Evolutionary conservation across 306 rosid genomes (phyloP), one percentile per base, ranked within the genome.

Genomic region (Purshia tridentata): DNA sequence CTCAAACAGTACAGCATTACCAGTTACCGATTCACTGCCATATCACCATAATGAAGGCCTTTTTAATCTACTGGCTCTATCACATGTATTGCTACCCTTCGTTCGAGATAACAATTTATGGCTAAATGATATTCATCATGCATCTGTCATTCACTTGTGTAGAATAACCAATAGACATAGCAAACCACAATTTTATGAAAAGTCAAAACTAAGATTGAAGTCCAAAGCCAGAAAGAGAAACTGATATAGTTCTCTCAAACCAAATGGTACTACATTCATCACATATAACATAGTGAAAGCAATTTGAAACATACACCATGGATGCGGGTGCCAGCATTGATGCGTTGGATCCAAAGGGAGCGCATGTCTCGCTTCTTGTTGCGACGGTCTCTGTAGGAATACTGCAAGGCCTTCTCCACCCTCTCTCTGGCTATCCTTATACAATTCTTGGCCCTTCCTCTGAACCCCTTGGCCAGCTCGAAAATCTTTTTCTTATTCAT

Each of bases 391-490:
- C 98, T 84, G 76, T 94, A 94, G 23, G 98, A 89, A 83, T 94
- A 91, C 81, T 91, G 98, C 90, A 94, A 86, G 29, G 97, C 98
- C 89, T 94, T 94, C 82, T 94, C 98, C 67, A 94, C 97, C 67
- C 98, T 87, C 85, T 94, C 98, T 80, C 97, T 88, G 8, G 98
- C 92, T 74, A 91, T 91, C 87, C 96, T 85, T 72, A 94, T 89
- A 84, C 98, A 94, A 77, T 94, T 91, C 87, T 91, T 94, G 56
- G 98, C 98, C 86, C 98, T 87, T 35, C 98, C 98, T 73, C 97
- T 82, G 80, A 91, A 94, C 63, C 98, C 98, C 91, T 91, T 94
- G 5, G 98, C 97, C 1, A 94, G 81, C 92, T 94, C 85, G 77
- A 91, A 89, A 63, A 94, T 76, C 87, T 91, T 89, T 37, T 83